A percentile compares a stretch with the other conserved stretches of the same genome.
Conservation (phyloP, 2,329 filamentous ascomycete genomes). For the Aspergillus awamori region DNA sequence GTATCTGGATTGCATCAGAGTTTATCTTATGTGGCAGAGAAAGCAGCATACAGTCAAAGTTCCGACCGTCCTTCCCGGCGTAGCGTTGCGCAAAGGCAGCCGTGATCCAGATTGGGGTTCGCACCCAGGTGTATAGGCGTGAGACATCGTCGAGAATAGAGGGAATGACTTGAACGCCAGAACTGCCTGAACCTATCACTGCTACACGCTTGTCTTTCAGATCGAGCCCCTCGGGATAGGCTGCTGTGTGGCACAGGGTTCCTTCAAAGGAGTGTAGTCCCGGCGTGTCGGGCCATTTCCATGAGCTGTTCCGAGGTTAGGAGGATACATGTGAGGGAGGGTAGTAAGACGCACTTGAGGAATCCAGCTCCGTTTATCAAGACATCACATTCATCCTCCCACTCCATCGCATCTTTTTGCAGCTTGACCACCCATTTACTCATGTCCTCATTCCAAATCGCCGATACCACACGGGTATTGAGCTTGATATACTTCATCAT, state of each 20-base stretch:
- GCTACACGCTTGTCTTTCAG: conserved; percentile 38
- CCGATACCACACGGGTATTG: background rate
- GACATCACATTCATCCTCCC: conserved; percentile 33
- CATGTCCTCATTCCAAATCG: conserved; percentile 2
- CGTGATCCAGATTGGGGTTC: conserved; percentile 9
- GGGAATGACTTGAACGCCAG: conserved; percentile 45
- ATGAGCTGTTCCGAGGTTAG: conserved; percentile 22
- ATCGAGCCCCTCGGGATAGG: conserved; percentile 42
- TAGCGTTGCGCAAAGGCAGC: conserved; percentile 9
- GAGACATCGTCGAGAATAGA: conserved; percentile 23
- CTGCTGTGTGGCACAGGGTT: conserved; percentile 47
- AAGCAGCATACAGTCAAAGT: conserved; percentile 6
- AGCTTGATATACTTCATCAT: conserved; percentile 13
- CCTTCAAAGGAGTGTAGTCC: conserved; percentile 52
- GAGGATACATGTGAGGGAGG: background rate
- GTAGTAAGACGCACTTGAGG: conserved; percentile 28
- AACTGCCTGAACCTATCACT: conserved; percentile 41
- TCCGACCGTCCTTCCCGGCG: conserved; percentile 5
- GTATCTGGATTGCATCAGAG: background rate
- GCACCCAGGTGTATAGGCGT: conserved; percentile 37
- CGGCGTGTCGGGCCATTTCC: conserved; percentile 49
- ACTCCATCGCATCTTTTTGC: conserved; percentile 18
- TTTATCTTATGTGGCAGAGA: background rate
- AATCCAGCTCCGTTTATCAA: conserved; percentile 43
- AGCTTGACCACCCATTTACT: conserved; percentile 12